Evolutionary conservation across 2,329 filamentous ascomycete species (phyloP).

Genomic region (Periconia sp.): DNA sequence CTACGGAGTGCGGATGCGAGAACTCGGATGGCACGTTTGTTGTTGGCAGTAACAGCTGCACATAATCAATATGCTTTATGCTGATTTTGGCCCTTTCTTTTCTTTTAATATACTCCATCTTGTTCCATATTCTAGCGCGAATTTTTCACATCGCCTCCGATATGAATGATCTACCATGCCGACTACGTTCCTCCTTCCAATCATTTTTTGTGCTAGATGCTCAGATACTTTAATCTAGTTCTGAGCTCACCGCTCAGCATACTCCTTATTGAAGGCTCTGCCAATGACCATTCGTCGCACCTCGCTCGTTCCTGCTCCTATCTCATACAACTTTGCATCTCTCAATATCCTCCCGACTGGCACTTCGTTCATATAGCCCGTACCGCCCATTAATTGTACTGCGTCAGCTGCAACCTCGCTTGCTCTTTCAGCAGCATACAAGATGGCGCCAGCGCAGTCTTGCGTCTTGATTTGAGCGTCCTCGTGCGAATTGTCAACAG

Average conservation of each 20-base stretch:
- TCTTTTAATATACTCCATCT: too few relatives aligned
- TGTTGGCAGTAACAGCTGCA: conserved; percentile 7
- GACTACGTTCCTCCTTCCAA: too few relatives aligned
- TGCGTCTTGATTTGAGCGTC: conserved; percentile 75
- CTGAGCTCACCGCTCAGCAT: not conserved
- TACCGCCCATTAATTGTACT: conserved; percentile 91
- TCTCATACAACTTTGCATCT: conserved; percentile 87
- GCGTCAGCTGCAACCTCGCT: conserved; percentile 87
- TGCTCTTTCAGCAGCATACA: conserved; percentile 90
- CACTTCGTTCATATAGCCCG: conserved; percentile 96
- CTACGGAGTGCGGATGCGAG: conserved; percentile 31
- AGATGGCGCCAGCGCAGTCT: conserved; percentile 91
- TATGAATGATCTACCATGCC: too few relatives aligned
- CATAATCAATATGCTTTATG: not conserved
- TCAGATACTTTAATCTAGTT: not conserved
- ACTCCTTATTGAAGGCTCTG: conserved; percentile 88
- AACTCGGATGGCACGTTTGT: conserved; percentile 32
- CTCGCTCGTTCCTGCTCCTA: conserved; percentile 95
- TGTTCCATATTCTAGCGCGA: too few relatives aligned
- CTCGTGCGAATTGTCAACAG: conserved; percentile 65
- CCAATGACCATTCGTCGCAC: conserved; percentile 94
- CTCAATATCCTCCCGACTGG: conserved; percentile 83
- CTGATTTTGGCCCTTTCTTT: too few relatives aligned
- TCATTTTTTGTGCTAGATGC: too few relatives aligned
- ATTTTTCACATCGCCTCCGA: too few relatives aligned